A percentile compares a stretch with the other conserved stretches of the same genome.
These are phyloP conservation scores for Leccinum pachyderme DNA, from an alignment of 1,284 basidiomycete genomes.

Conservation along the genomic window DNA sequence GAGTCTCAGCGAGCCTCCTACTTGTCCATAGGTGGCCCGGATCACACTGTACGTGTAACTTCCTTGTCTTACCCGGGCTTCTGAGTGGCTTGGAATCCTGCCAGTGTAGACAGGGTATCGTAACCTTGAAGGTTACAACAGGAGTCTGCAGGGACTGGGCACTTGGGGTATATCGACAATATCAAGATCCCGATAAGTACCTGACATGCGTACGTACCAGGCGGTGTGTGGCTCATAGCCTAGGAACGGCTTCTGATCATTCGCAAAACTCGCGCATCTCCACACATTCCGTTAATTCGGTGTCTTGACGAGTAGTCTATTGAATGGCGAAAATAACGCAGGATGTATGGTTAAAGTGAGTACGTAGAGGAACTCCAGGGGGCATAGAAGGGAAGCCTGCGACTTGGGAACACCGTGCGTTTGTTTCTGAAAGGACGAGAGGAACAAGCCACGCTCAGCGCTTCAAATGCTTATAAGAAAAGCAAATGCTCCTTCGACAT, in stretches of 20 bases:
- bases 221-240: background rate
- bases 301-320: background rate
- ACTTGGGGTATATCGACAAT: background rate
- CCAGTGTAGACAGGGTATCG: background rate
- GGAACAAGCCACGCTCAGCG: background rate
- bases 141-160: background rate
- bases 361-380: slow-evolving; percentile 12
- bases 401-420: slow-evolving; percentile 3
- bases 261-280: slow-evolving; percentile 1
- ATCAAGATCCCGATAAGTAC: background rate
- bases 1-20: background rate
- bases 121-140: background rate
- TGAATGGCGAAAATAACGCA: slow-evolving; percentile 24
- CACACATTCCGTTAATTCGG: background rate
- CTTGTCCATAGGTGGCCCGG: background rate
- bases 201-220: background rate
- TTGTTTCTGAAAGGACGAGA: slow-evolving; percentile 16
- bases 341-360: background rate
- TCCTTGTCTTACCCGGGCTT: background rate
- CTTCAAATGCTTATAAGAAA: background rate
- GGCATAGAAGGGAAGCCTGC: background rate
- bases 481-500: background rate
- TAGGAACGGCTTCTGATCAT: background rate
- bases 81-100: background rate
- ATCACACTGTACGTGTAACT: background rate